Conservation (phyloP, 306 rosid genomes). For the Myrica gale region DNA sequence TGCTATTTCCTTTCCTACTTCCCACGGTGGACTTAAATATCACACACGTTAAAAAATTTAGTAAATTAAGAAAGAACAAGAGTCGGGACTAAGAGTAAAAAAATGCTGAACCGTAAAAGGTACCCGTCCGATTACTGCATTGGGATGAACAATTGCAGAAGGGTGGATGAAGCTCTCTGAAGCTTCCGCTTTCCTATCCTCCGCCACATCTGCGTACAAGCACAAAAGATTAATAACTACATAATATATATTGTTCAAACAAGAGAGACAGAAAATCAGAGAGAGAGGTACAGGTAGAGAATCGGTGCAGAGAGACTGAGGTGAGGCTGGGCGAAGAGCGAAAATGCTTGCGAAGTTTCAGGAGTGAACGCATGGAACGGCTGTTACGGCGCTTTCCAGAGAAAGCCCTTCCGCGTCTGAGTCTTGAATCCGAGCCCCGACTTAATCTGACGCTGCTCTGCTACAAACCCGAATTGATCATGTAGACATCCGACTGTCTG, state of each 20-base stretch:
- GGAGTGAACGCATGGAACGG: conserved; percentile 38
- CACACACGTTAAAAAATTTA: background rate
- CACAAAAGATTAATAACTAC: background rate
- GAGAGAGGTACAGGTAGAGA: conserved; percentile 32
- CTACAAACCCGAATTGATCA: no score
- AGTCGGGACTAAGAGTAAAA: background rate
- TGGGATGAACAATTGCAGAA: conserved; percentile 66
- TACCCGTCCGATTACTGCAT: conserved; percentile 73
- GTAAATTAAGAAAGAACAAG: background rate
- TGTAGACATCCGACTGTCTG: no score
- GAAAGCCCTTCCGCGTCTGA: no score
- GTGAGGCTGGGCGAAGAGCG: conserved; percentile 4
- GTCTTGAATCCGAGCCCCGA: no score
- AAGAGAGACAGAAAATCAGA: background rate
- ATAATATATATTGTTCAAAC: background rate
- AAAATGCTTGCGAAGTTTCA: conserved; percentile 32
- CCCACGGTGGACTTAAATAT: background rate
- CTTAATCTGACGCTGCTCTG: no score
- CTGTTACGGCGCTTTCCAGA: no score
- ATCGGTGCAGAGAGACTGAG: conserved; percentile 35
- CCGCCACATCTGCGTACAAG: conserved; percentile 34
- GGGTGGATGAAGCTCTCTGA: conserved; percentile 49
- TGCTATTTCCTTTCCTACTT: background rate
- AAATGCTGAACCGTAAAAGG: background rate
- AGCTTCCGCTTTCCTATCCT: conserved; percentile 28